phyloP scores from a whole-genome alignment of 2,329 filamentous ascomycete species.

The Hymenoscyphus linearis region DNA sequence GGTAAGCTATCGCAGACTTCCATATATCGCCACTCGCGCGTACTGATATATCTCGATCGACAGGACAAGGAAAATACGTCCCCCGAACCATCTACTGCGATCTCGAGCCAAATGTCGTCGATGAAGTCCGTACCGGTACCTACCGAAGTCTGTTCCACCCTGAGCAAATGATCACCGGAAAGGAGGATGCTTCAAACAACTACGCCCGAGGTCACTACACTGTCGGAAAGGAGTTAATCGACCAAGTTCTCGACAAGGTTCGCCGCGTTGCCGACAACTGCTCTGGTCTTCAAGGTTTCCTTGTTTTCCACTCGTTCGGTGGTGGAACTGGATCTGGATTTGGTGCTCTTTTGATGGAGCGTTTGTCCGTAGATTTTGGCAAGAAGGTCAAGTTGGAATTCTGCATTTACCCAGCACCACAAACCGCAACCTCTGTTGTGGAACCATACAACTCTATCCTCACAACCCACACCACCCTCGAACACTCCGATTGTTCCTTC shows the following conservation, averaged over 20 bases:
- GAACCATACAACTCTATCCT: slow-evolving; percentile 99
- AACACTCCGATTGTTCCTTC: slow-evolving; percentile 99
- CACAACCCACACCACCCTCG: slow-evolving; percentile 96
- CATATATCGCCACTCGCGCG: not conserved
- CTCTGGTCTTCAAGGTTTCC: slow-evolving; percentile 95
- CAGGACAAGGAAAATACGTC: slow-evolving; percentile 98
- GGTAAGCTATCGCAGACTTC: slow-evolving; percentile 54
- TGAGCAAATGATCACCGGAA: slow-evolving; percentile 99
- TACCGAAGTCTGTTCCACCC: slow-evolving; percentile 98
- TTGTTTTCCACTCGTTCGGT: slow-evolving; percentile 99
- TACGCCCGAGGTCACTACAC: slow-evolving; percentile 99
- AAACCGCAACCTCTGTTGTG: slow-evolving; percentile 94
- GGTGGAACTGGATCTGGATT: slow-evolving; percentile 98
- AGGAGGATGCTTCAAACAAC: slow-evolving; percentile 99
- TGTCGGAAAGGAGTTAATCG: slow-evolving; percentile 98
- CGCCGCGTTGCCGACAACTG: slow-evolving; percentile 97
- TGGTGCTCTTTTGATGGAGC: slow-evolving; percentile 97
- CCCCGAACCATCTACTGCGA: slow-evolving; percentile 99
- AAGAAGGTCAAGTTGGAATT: slow-evolving; percentile 99
- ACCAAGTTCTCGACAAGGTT: slow-evolving; percentile 96
- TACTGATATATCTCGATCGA: slow-evolving; percentile 9
- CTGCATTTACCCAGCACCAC: slow-evolving; percentile 96
- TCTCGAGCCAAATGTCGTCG: slow-evolving; percentile 98
- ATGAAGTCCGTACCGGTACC: slow-evolving; percentile 95
- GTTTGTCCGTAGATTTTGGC: slow-evolving; percentile 96